These are phyloP conservation scores for Trichothecium roseum DNA, from an alignment of 2,329 filamentous ascomycete genomes.

Conservation along the genomic window DNA sequence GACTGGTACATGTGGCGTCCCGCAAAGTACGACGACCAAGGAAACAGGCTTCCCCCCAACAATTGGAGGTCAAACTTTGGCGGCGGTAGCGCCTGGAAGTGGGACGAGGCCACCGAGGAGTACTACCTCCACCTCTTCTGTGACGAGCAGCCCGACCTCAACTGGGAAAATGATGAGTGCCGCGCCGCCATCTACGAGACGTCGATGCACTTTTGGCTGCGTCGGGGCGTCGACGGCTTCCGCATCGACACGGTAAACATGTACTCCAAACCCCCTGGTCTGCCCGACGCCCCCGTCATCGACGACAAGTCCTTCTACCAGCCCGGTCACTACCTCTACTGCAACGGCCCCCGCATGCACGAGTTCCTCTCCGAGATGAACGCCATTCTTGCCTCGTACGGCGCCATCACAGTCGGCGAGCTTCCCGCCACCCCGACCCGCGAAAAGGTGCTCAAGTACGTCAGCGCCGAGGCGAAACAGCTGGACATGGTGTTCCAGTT, in stretches of 20 bases:
- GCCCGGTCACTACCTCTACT: conserved; percentile 45
- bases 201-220: conserved; percentile 70
- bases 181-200: conserved; percentile 60
- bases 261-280: conserved; percentile 52
- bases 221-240: conserved; percentile 63
- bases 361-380: conserved; percentile 61
- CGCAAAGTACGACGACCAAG: conserved; percentile 40
- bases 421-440: conserved; percentile 52
- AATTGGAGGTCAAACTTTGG: conserved; percentile 61
- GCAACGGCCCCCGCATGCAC: conserved; percentile 59
- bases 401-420: conserved; percentile 62
- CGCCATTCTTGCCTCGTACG: conserved; percentile 46
- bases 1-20: conserved; percentile 58
- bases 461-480: conserved; percentile 46
- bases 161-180: conserved; percentile 65
- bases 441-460: conserved; percentile 46
- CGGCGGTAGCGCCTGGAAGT: conserved; percentile 55
- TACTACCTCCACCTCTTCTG: conserved; percentile 73
- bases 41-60: conserved; percentile 58
- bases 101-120: conserved; percentile 60
- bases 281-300: conserved; percentile 47
- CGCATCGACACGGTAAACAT: conserved; percentile 68
- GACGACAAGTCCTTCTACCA: conserved; percentile 37
- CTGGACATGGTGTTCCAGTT: conserved; percentile 64
- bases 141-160: conserved; percentile 71